phyloP scores from a whole-genome alignment of 495 filamentous ascomycete genomes.

The Pyronema domesticum region DNA sequence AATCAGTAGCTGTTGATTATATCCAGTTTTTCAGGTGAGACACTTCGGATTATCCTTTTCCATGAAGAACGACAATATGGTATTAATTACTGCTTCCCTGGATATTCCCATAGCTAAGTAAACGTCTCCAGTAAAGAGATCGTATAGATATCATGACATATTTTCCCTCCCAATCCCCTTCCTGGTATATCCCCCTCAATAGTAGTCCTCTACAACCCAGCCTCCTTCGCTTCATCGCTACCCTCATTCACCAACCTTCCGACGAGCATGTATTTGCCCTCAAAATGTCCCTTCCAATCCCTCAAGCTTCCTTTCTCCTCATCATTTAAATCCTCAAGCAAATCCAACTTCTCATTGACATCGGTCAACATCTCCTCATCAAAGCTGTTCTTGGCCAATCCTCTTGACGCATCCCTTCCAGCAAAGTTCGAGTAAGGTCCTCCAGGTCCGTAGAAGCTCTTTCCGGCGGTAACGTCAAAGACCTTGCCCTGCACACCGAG shows the following conservation, averaged over 20 bases:
- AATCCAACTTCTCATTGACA: conserved; percentile 70
- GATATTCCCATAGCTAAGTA: no score
- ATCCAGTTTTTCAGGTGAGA: no score
- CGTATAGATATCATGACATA: no score
- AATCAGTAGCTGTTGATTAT: no score
- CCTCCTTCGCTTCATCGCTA: conserved; percentile 35
- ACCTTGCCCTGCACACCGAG: conserved; percentile 69
- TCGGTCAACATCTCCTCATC: conserved; percentile 94
- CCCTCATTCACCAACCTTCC: conserved; percentile 69
- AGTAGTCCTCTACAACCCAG: not conserved
- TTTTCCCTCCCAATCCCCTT: not conserved
- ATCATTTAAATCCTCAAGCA: conserved; percentile 48
- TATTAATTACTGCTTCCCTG: no score
- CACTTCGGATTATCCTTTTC: no score
- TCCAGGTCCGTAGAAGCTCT: conserved; percentile 84
- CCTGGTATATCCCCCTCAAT: not conserved
- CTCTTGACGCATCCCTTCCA: conserved; percentile 80
- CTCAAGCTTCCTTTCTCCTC: conserved; percentile 70
- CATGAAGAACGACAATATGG: no score
- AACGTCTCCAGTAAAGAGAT: no score
- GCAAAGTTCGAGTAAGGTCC: conserved; percentile 91
- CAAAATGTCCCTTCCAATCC: conserved; percentile 85
- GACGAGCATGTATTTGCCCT: conserved; percentile 84
- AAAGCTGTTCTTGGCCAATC: conserved; percentile 81
- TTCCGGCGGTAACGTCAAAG: conserved; percentile 71